phyloP scores from a whole-genome alignment of 2,329 filamentous ascomycete species.

The Thermoascus crustaceus region DNA sequence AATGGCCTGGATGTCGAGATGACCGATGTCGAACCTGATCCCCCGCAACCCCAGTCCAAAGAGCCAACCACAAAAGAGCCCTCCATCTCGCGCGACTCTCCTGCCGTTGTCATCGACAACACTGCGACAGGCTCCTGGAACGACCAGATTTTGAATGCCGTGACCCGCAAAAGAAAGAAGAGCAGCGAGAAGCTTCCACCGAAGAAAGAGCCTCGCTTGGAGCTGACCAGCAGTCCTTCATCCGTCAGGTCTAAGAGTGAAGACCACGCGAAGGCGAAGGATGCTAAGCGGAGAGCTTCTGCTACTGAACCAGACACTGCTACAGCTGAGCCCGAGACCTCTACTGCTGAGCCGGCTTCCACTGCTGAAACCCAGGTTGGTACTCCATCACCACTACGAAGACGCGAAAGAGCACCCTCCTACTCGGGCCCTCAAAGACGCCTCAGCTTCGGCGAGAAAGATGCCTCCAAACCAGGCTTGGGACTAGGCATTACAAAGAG shows the following conservation, averaged over 20 bases:
- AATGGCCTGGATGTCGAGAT: slow-evolving; percentile 13
- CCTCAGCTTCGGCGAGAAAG: slow-evolving; percentile 11
- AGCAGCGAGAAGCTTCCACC: slow-evolving; percentile 12
- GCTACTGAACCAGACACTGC: no score
- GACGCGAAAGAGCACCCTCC: slow-evolving; percentile 11
- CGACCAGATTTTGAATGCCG: not conserved
- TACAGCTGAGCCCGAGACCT: no score
- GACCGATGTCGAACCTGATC: slow-evolving; percentile 6
- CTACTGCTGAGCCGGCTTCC: no score
- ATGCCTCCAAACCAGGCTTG: slow-evolving; percentile 10
- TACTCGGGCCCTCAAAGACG: slow-evolving; percentile 14
- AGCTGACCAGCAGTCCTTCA: slow-evolving; percentile 8
- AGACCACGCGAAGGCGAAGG: not conserved
- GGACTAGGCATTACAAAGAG: slow-evolving; percentile 23
- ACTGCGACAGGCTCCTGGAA: not conserved
- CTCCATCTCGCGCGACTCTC: not conserved
- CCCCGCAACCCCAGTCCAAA: not conserved
- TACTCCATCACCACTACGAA: slow-evolving; percentile 11
- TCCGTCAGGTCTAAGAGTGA: not conserved
- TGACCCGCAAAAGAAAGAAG: slow-evolving; percentile 19
- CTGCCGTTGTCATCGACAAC: slow-evolving; percentile 3
- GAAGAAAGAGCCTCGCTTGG: slow-evolving; percentile 19
- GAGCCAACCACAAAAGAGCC: no score
- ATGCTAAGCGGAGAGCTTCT: no score
- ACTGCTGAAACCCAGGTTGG: no score